Evolutionary conservation across 2,329 filamentous ascomycete genomes (phyloP).

Genomic region (Aspergillus puulaauensis): DNA sequence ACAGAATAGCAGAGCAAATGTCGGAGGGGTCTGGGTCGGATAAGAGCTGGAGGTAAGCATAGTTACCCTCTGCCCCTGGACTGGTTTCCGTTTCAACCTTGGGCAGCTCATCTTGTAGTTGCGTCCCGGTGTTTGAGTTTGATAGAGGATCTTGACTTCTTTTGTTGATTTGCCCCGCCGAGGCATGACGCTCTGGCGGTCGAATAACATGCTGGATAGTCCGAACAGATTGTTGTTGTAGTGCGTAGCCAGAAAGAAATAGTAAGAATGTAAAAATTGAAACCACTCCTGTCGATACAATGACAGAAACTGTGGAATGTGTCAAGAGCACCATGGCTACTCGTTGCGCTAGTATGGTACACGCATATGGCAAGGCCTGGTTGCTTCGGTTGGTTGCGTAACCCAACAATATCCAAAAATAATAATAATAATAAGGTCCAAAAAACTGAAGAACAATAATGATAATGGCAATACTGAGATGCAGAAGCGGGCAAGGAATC

Average conservation of each 20-base stretch:
- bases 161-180: constrained; percentile 19
- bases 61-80: constrained; percentile 24
- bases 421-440: neutral
- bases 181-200: constrained; percentile 17
- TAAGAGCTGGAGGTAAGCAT: constrained; percentile 46
- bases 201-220: constrained; percentile 71
- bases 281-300: constrained; percentile 53
- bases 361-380: neutral
- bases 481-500: neutral
- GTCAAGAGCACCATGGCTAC: constrained; percentile 46
- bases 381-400: neutral
- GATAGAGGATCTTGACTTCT: constrained; percentile 20
- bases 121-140: neutral
- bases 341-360: neutral
- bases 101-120: neutral
- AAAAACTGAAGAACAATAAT: neutral
- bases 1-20: constrained; percentile 46
- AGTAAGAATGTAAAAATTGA: constrained; percentile 76
- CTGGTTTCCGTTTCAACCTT: neutral
- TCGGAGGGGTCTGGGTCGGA: constrained; percentile 42
- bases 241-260: constrained; percentile 81
- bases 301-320: constrained; percentile 44
- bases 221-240: constrained; percentile 82
- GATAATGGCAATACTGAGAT: neutral
- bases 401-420: neutral